These are phyloP conservation scores for Liquidambar formosana DNA, from an alignment of 164 flowering plant species.

Conservation along the genomic window DNA sequence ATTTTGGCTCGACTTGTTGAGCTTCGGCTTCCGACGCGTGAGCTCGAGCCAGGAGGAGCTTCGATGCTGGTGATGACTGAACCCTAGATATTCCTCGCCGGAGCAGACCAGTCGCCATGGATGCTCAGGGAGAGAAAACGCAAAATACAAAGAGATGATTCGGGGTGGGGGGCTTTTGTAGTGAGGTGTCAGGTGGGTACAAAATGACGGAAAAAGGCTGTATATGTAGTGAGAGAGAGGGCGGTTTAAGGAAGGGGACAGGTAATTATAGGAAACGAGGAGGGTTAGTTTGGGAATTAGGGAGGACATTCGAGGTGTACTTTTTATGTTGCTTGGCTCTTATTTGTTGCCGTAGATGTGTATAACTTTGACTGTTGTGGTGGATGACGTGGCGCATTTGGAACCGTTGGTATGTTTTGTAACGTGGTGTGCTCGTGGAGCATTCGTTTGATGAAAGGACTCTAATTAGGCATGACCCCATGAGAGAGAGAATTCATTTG, in stretches of 20 bases:
- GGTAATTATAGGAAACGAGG: too few species aligned
- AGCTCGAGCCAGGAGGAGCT: conserved; percentile 26
- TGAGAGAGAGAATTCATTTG: too few species aligned
- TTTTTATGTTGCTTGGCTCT: too few species aligned
- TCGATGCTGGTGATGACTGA: conserved; percentile 21
- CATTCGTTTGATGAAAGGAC: conserved; percentile 16
- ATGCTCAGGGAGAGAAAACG: conserved; percentile 1
- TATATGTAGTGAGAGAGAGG: not conserved
- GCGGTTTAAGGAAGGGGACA: not conserved
- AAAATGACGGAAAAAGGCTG: not conserved
- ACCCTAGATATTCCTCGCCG: conserved; percentile 40
- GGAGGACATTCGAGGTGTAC: too few species aligned
- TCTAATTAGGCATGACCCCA: too few species aligned
- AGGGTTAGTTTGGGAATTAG: conserved; percentile 8
- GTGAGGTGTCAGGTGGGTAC: not conserved
- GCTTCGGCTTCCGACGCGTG: conserved; percentile 48
- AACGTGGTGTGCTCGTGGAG: conserved; percentile 21
- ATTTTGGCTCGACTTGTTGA: conserved; percentile 33
- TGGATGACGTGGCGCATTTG: conserved; percentile 14
- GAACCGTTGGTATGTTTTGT: not conserved
- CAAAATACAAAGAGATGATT: not conserved
- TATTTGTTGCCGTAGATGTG: too few species aligned
- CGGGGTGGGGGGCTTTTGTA: not conserved
- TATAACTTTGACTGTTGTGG: not conserved
- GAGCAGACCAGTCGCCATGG: conserved; percentile 53